phyloP scores from a whole-genome alignment of 345 rosid genomes.

The Schrenkiella parvula region DNA sequence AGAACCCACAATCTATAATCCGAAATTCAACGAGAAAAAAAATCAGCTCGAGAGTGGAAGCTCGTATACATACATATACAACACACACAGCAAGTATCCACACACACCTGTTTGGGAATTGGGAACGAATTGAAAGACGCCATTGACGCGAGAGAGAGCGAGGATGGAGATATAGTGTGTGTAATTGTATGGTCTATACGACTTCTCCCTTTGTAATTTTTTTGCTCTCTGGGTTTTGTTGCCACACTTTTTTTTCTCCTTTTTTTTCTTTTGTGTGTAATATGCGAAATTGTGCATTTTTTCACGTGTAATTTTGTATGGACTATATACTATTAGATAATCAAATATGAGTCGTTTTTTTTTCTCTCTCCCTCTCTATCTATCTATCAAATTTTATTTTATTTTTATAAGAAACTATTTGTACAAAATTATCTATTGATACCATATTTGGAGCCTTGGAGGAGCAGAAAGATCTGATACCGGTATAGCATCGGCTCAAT shows the following conservation, averaged over 20 bases:
- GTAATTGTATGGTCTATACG: conserved; percentile 24
- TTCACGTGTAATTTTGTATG: background rate
- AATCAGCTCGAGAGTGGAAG: background rate
- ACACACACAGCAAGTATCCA: background rate
- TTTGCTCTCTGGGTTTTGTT: background rate
- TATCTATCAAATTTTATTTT: too few relatives aligned
- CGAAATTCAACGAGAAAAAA: background rate
- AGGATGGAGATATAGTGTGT: background rate
- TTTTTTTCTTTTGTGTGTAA: background rate
- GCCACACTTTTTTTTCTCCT: background rate
- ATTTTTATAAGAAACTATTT: too few relatives aligned
- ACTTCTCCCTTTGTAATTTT: background rate
- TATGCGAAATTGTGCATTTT: background rate
- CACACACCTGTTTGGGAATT: conserved; percentile 23
- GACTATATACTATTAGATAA: too few relatives aligned
- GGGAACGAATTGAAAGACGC: conserved; percentile 34
- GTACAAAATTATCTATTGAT: too few relatives aligned
- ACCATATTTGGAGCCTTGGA: too few relatives aligned
- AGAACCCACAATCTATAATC: conserved; percentile 20
- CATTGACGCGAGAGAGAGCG: background rate
- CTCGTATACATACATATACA: background rate
- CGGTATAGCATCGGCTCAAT: too few relatives aligned
- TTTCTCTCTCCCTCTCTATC: too few relatives aligned
- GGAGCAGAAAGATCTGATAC: too few relatives aligned
- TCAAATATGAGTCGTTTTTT: too few relatives aligned